Conservation (phyloP, 345 rosid genomes). For the Murraya koenigii region DNA sequence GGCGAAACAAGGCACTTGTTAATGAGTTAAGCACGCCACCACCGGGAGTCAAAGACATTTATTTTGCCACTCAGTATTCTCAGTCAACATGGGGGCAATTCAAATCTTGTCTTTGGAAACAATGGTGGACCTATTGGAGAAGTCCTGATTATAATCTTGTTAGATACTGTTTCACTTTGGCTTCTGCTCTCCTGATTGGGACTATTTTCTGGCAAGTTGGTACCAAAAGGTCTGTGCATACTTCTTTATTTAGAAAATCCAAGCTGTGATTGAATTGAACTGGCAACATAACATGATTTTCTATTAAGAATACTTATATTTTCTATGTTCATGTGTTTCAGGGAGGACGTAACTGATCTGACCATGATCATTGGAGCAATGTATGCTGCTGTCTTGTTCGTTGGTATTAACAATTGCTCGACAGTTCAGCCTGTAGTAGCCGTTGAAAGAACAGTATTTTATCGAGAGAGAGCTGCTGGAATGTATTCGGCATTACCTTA, state of each 20-base stretch:
- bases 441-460: constrained; percentile 68
- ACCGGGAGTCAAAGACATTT: constrained; percentile 44
- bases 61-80: constrained; percentile 47
- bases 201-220: constrained; percentile 65
- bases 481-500: constrained; percentile 74
- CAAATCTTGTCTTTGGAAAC: constrained; percentile 70
- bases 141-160: constrained; percentile 70
- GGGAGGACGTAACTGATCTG: constrained; percentile 46
- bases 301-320: neutral
- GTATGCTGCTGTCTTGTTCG: constrained; percentile 58
- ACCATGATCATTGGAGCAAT: constrained; percentile 68
- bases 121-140: constrained; percentile 75
- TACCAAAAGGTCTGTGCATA: constrained; percentile 37
- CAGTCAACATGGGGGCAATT: constrained; percentile 55
- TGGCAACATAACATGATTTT: neutral
- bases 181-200: constrained; percentile 52
- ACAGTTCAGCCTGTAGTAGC: constrained; percentile 69
- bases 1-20: constrained; percentile 56
- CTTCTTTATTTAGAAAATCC: neutral
- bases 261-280: neutral
- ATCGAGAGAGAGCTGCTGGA: constrained; percentile 69
- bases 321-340: constrained; percentile 13
- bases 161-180: constrained; percentile 50
- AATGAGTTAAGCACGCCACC: constrained; percentile 57
- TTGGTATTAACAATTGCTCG: constrained; percentile 63